Base-by-base conservation (phyloP, 306 rosid genomes). In the Argentina anserina region DNA sequence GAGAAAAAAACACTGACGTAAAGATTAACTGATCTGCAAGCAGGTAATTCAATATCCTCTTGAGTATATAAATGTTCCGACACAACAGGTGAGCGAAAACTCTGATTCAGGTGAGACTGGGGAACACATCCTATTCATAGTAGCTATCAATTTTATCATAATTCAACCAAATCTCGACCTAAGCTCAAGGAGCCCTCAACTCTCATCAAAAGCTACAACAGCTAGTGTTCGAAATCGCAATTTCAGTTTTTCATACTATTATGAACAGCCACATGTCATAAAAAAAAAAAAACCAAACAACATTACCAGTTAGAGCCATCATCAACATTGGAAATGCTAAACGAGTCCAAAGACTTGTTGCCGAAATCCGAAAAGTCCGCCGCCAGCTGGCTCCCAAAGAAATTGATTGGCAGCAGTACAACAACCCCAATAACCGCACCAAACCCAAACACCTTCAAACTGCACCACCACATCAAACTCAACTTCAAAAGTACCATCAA, bases 221-320 rank as follows among this genome's bases (percentile, higher is more conserved):
- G 25, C 25, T 0, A 45, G 49, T 15, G 20, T 45, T 45, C 49
- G 14, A 45, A 23, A 42, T 42, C 13, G 11, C 47, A 42, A 42
- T 49, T 5, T 47, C n/a, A n/a, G n/a, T n/a, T n/a, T n/a, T n/a
- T n/a, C n/a, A n/a, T n/a, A n/a, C n/a, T n/a, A n/a, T n/a, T n/a
- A n/a, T n/a, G 4, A 2, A 33, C 4, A 4, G 34, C 34, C 4
- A 33, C 3, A 37, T 15, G n/a, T 3, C 52, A 14, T n/a, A 23
- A 23, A 4, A 71, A 71, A 47, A 68, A 61, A 46, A 75, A 15
- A 28, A 82, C 74, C 79, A n/a, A n/a, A n/a, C n/a, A n/a, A n/a
- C n/a, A n/a, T n/a, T 76, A 92, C 97, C 96, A 79, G 81, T 90
- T 90, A 67, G 97, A 92, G 60, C 92, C 94, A 47, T 85, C 68